Base-by-base conservation (phyloP, 1,284 basidiomycete genomes). In the Rhizoctonia solani region DNA sequence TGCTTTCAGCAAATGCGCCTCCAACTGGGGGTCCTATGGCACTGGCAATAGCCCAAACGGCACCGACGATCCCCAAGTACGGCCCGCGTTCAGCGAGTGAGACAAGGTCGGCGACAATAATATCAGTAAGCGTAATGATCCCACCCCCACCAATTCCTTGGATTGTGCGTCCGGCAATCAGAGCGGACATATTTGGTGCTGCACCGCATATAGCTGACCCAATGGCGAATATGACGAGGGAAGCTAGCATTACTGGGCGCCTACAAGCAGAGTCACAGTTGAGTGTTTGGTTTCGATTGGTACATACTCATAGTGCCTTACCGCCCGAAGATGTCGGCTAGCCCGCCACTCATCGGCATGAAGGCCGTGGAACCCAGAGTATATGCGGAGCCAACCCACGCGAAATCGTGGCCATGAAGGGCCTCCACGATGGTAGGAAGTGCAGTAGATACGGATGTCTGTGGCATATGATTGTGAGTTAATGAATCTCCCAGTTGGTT, bases 71-170 rank as follows among this genome's bases (percentile, higher is more conserved):
- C n/a, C 75, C 78, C 46, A 70, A 73, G 68, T 76, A 78, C 14
- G 73, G 74, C 13, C 81, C 81, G 41, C 81, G 75, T 49, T 82
- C 76, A 8, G 75, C 72, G 13, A 83, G 73, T 1, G 81, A 75
- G 14, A 82, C 80, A 5, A 85, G 74, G 71, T 84, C 83, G 6
- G 79, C 75, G 4, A 81, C 71, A 44, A 82, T 75, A 61, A 84
- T 82, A 32, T 77, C 73, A 19, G 76, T 73, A 13, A 82, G 71
- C 0, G 78, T 72, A 16, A 79, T 70, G 61, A 84, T 81, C 4
- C 79, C 80, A 8, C 83, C 83, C 5, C 80, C 80, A 6, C 83
- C 83, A 49, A 83, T 72, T 14, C 81, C 81, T 66, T 82, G 81
- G 1, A 83, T 72, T 2, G 76, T 75, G 44, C 82, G 71, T 8